Conservation (phyloP, 306 rosid genomes). For the Cicer pinnatifidum region DNA sequence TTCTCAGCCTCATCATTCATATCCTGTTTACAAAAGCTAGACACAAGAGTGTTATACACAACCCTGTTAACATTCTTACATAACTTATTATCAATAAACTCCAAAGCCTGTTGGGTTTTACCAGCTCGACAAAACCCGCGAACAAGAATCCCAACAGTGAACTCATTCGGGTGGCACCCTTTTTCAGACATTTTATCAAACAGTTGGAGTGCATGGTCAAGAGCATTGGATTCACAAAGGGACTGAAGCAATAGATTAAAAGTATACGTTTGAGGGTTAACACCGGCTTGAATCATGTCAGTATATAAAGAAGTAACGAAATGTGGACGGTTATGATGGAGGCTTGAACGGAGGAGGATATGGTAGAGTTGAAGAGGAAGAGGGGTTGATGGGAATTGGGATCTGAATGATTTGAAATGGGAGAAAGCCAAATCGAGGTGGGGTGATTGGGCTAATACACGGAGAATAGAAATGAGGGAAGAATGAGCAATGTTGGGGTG, state of each 20-base stretch:
- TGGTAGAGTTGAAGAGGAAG: constrained; percentile 63
- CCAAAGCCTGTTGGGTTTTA: constrained; percentile 49
- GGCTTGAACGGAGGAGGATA: constrained; percentile 61
- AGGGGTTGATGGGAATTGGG: constrained; percentile 57
- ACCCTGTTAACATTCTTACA: constrained; percentile 51
- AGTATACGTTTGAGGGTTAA: constrained; percentile 73
- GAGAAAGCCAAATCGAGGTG: constrained; percentile 59
- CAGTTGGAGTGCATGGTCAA: constrained; percentile 68
- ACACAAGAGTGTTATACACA: constrained; percentile 78
- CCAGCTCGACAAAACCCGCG: constrained; percentile 83
- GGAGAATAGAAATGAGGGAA: constrained; percentile 55
- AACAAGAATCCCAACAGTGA: constrained; percentile 70
- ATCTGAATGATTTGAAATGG: constrained; percentile 69
- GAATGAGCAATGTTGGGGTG: constrained; percentile 53
- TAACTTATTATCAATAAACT: constrained; percentile 37
- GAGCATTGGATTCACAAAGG: constrained; percentile 57
- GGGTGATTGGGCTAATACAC: constrained; percentile 50
- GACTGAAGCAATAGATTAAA: constrained; percentile 70
- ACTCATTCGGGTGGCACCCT: constrained; percentile 79
- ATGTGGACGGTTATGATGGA: constrained; percentile 50
- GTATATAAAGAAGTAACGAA: constrained; percentile 65
- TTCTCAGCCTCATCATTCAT: constrained; percentile 78
- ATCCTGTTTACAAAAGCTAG: constrained; percentile 68
- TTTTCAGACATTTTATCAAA: constrained; percentile 81
- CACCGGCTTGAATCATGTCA: constrained; percentile 71